These are phyloP conservation scores for Amauroascus niger DNA, from an alignment of 2,329 filamentous ascomycete genomes.

Conservation along the genomic window DNA sequence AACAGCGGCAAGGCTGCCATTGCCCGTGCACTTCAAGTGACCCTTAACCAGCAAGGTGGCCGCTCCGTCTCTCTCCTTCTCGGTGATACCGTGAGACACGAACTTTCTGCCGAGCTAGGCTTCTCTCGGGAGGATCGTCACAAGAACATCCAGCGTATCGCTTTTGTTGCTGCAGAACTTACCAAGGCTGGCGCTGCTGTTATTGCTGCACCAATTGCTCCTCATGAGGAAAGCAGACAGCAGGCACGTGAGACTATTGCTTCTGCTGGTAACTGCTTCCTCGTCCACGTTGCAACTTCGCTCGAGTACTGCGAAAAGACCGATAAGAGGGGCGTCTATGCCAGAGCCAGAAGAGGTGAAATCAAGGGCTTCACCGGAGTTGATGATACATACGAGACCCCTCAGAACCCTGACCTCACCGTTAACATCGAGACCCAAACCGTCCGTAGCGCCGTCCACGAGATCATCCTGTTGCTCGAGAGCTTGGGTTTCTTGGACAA, in stretches of 20 bases:
- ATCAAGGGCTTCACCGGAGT: constrained; percentile 98
- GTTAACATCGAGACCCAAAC: constrained; percentile 80
- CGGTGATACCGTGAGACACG: constrained; percentile 86
- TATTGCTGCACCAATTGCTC: constrained; percentile 92
- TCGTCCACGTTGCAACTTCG: constrained; percentile 87
- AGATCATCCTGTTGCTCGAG: constrained; percentile 90
- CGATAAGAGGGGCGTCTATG: constrained; percentile 85
- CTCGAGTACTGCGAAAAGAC: constrained; percentile 92
- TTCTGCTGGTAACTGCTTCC: constrained; percentile 82
- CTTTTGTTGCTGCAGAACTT: constrained; percentile 90
- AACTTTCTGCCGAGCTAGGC: constrained; percentile 89
- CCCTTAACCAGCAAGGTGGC: constrained; percentile 94
- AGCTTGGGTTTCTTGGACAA: constrained; percentile 75
- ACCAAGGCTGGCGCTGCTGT: constrained; percentile 88
- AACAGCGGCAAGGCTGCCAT: constrained; percentile 97
- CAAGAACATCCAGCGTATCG: constrained; percentile 90
- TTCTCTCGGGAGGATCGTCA: constrained; percentile 89
- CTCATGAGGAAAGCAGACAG: constrained; percentile 68
- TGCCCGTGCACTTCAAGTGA: constrained; percentile 88
- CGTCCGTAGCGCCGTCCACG: constrained; percentile 87
- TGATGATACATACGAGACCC: constrained; percentile 89
- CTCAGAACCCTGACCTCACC: constrained; percentile 67
- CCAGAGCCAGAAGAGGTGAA: constrained; percentile 70
- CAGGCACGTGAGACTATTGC: constrained; percentile 69
- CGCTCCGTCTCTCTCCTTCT: constrained; percentile 89